Evolutionary conservation across 176 grass and related monocot genomes (phyloP), one percentile per base, ranked within the genome.

Genomic region (Avena insularis): DNA sequence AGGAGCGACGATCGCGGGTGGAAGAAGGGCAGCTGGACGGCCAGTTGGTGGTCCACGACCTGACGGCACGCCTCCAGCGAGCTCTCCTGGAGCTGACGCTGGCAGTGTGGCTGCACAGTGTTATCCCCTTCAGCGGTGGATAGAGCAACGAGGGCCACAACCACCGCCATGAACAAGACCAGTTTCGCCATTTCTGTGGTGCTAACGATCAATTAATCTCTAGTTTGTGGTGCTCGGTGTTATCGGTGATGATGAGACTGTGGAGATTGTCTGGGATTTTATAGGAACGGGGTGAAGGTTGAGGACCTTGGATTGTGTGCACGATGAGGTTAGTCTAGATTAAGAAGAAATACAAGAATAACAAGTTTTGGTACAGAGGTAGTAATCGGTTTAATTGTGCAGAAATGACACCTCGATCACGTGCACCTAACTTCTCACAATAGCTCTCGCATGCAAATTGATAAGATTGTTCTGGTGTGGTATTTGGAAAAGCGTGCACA

Each of bases 31-130:
- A 47, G 46, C 25, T 62, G 6, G 17, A 50, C 71, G 51, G 79
- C 75, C 0, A 90, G 71, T 46, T 78, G 84, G 38, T 46, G 84
- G 29, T 83, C 72, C 11, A 90, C 2, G 0, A 83, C 72, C 72
- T 71, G 84, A n/a, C 46, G 72, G 72, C 84, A 90, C 63, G 89
- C 73, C 2, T 72, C 21, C 5, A 90, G 83, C 71, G 73, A 65
- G 64, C 21, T 86, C 53, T 83, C 84, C 54, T 82, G 72, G 8
- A 90, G 29, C 88, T 90, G 84, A 1, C n/a, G 79, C 31, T 14
- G n/a, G 79, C 88, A 90, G 33, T 17, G 71, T 40, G 46, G 61
- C 68, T 85, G 72, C n/a, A 54, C 23, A 54, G 14, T 27, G 8
- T 11, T 13, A 55, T 19, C 79, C 12, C 55, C 11, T 63, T 86